Evolutionary conservation across 1,284 basidiomycete species (phyloP).

Genomic region (Apiotrichum sp.): DNA sequence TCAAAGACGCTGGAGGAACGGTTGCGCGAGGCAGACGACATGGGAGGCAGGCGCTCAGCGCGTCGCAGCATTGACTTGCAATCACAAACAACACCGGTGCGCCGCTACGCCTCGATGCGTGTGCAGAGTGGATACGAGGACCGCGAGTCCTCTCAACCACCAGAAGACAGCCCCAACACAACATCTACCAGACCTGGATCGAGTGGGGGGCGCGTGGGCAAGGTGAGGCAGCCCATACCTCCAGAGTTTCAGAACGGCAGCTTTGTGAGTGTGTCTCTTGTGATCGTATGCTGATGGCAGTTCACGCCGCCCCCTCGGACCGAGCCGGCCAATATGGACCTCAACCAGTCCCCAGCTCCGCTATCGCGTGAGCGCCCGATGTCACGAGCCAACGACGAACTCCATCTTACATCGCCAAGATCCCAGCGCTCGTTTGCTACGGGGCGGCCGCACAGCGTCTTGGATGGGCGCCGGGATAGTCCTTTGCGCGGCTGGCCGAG

Average conservation of each 20-base stretch:
- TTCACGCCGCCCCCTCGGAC: constrained; percentile 34
- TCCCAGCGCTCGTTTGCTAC: constrained; percentile 6
- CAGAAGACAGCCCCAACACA: background rate
- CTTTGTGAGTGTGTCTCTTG: constrained; percentile 20
- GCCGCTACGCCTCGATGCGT: background rate
- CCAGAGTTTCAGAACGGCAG: constrained; percentile 30
- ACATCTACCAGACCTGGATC: background rate
- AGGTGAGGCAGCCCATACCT: constrained; percentile 27
- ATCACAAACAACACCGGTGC: background rate
- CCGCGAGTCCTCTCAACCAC: background rate
- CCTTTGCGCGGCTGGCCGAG: background rate
- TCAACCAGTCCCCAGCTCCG: constrained; percentile 1
- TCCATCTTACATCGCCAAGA: background rate
- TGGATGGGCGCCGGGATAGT: background rate
- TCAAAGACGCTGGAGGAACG: constrained; percentile 22
- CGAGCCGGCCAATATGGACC: background rate
- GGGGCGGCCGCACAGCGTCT: constrained; percentile 3
- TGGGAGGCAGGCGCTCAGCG: constrained; percentile 14
- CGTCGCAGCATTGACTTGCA: background rate
- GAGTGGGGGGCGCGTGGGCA: background rate
- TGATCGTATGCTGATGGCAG: constrained; percentile 12
- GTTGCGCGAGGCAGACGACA: constrained; percentile 36
- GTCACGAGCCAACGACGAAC: background rate
- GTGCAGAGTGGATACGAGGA: background rate
- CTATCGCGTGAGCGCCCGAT: background rate